Evolutionary conservation across 495 filamentous ascomycete species (phyloP), one percentile per base, ranked within the genome.

Genomic region (Lasiosphaeria hispida): DNA sequence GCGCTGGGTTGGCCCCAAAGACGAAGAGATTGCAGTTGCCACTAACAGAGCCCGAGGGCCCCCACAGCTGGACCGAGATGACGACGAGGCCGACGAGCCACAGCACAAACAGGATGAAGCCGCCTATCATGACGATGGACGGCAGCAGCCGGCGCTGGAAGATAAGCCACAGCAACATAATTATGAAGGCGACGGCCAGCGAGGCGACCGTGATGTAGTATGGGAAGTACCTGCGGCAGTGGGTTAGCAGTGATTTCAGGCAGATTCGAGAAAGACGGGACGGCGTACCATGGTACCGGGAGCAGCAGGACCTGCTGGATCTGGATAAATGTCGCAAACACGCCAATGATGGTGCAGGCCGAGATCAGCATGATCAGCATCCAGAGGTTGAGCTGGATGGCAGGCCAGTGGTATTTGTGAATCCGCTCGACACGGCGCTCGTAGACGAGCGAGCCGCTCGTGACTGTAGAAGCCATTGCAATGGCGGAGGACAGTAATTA

Each of bases 21-120:
- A 94, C 87, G 59, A 87, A 89, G 40, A 84, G 77, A 54, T 88
- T 81, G 73, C 95, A 99, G 66, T 90, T 91, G 58, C 79, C 80
- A 72, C 84, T 90, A 55, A 97, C 85, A 54, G 85, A 88, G 10
- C 84, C 86, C 3, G 74, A 68, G 6, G 89, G 85, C 2, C 90
- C 89, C 79, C 92, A 99, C 14, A 99, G 82, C 74, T 96, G 89
- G 60, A 99, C 85, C 33, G 83, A 81, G 4, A 90, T 88, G 64
- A 96, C 92, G 67, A 99, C 85, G n/a, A 96, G 75, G 1, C 93
- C 93, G 7, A 92, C 90, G 45, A 97, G 78, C 86, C 86, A 99
- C 36, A 99, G 81, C 0, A 95, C 85, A 67, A 97, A 94, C 55
- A 97, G 85, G 63, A 99, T 88, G 78, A 99, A 97, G 68, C 88